phyloP scores from a whole-genome alignment of 257 asterid genomes.

The Linderniella brevidens region DNA sequence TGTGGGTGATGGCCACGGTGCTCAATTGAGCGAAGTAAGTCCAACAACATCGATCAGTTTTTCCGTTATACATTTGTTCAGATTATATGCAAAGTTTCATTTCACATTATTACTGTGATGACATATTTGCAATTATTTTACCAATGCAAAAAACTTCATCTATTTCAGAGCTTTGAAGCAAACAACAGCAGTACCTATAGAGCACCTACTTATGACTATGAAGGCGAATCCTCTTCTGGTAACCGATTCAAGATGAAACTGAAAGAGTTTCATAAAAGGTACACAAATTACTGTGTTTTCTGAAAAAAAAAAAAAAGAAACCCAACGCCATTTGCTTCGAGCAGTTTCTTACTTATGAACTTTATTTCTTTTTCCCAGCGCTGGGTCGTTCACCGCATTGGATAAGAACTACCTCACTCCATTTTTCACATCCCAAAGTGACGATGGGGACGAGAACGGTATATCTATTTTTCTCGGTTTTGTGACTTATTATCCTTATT shows the following conservation, averaged over 20 bases:
- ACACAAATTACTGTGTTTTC: constrained; percentile 1
- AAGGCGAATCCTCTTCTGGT: constrained; percentile 76
- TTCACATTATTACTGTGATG: too few species aligned
- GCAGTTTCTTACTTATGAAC: constrained; percentile 5
- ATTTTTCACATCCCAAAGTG: constrained; percentile 74
- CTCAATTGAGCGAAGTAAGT: constrained; percentile 66
- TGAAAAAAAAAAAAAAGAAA: too few species aligned
- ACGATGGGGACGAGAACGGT: constrained; percentile 76
- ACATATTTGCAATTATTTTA: not conserved
- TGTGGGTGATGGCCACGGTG: constrained; percentile 68
- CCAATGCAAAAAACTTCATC: not conserved
- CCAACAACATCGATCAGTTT: not conserved
- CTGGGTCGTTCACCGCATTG: constrained; percentile 74
- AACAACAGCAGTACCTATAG: constrained; percentile 47
- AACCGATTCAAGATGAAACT: constrained; percentile 86
- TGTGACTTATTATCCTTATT: too few species aligned
- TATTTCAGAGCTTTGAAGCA: constrained; percentile 55
- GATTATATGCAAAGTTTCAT: too few species aligned
- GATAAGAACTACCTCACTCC: constrained; percentile 97
- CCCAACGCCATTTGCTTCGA: not conserved
- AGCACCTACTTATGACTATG: constrained; percentile 47
- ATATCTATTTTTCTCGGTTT: not conserved
- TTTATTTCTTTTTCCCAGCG: constrained; percentile 26
- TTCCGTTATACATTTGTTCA: too few species aligned
- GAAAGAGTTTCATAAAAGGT: constrained; percentile 80